These are phyloP conservation scores for Calycina marina DNA, from an alignment of 2,329 filamentous ascomycete genomes.

Conservation along the genomic window DNA sequence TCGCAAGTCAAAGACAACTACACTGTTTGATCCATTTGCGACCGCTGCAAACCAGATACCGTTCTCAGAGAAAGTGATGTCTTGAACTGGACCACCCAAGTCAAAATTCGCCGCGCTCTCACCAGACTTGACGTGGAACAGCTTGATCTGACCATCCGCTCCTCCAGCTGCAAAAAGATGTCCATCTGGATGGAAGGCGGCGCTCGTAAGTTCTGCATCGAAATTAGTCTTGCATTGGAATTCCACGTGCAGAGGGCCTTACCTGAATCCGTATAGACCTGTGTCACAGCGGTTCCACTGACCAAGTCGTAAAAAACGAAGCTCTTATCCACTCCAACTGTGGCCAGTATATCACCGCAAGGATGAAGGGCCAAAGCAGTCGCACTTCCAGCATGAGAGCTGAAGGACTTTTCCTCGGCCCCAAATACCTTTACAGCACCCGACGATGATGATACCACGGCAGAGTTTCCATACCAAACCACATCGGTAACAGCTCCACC, in stretches of 20 bases:
- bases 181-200: conserved; percentile 91
- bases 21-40: conserved; percentile 59
- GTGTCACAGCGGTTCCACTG: conserved; percentile 52
- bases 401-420: conserved; percentile 53
- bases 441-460: conserved; percentile 20
- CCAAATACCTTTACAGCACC: conserved; percentile 63
- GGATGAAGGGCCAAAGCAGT: conserved; percentile 72
- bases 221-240: conserved; percentile 6
- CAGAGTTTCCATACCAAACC: conserved; percentile 28
- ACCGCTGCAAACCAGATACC: conserved; percentile 88
- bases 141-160: conserved; percentile 64
- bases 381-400: conserved; percentile 70
- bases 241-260: conserved; percentile 26
- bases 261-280: conserved; percentile 70
- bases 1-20: conserved; percentile 83
- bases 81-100: conserved; percentile 54
- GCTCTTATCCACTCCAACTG: conserved; percentile 82
- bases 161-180: conserved; percentile 80
- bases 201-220: conserved; percentile 36
- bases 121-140: conserved; percentile 76
- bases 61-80: conserved; percentile 84
- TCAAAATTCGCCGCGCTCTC: conserved; percentile 62
- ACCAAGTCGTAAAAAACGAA: conserved; percentile 78
- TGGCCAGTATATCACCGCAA: conserved; percentile 68
- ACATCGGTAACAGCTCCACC: conserved; percentile 41